Conservation (phyloP, 2,329 filamentous ascomycete species). For the Myrmaecium sp. region DNA sequence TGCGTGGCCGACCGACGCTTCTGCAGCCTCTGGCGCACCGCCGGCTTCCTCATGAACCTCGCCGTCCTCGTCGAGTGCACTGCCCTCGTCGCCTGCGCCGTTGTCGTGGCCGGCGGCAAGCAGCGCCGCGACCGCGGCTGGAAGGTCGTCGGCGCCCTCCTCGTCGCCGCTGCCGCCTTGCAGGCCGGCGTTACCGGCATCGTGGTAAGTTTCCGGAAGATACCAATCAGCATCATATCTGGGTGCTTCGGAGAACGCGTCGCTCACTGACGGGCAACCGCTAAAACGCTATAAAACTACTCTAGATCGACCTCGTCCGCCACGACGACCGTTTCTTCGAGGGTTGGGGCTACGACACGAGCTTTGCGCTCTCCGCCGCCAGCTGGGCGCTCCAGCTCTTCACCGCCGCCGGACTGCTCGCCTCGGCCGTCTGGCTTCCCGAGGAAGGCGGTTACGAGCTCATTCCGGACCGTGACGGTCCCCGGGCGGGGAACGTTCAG, state of each 20-base stretch:
- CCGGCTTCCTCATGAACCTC: constrained; percentile 77
- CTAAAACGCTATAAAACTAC: too few relatives aligned
- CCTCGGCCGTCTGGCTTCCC: constrained; percentile 54
- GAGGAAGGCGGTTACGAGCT: constrained; percentile 78
- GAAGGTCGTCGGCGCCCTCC: constrained; percentile 52
- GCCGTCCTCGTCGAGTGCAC: constrained; percentile 68
- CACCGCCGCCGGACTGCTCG: constrained; percentile 39
- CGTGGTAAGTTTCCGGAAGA: constrained; percentile 49
- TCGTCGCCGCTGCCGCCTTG: constrained; percentile 47
- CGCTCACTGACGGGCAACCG: constrained; percentile 1
- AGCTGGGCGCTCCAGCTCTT: constrained; percentile 40
- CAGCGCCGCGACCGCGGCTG: constrained; percentile 68
- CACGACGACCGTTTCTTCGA: constrained; percentile 68
- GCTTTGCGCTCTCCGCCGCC: constrained; percentile 53
- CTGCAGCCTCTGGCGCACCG: constrained; percentile 80
- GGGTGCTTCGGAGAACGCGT: background rate
- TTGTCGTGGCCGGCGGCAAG: constrained; percentile 64
- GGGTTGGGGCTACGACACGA: constrained; percentile 66
- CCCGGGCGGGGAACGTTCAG: too few relatives aligned
- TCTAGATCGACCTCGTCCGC: constrained; percentile 65
- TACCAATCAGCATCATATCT: background rate
- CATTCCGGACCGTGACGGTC: too few relatives aligned
- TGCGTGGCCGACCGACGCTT: constrained; percentile 57
- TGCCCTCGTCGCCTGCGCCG: constrained; percentile 59
- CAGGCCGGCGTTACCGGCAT: constrained; percentile 66